Conservation (phyloP, 257 asterid genomes). For the Cinchona pubescens region DNA sequence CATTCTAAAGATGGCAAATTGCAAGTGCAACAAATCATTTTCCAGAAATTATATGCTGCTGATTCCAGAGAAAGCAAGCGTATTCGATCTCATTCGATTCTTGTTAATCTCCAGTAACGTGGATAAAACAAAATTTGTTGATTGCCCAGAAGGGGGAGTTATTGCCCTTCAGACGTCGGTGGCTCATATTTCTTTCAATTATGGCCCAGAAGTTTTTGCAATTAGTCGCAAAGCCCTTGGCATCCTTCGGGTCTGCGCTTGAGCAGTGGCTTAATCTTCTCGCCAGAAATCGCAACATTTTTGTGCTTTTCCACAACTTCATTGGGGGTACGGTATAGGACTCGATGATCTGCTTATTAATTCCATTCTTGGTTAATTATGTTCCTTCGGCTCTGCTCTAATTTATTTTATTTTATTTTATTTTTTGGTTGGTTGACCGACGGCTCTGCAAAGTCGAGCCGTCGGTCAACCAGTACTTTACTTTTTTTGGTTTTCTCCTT, state of each 20-base stretch:
- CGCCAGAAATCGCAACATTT: not conserved
- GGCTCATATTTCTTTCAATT: not conserved
- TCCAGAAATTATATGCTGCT: constrained; percentile 14
- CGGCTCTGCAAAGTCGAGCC: too few species aligned
- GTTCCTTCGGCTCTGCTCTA: too few species aligned
- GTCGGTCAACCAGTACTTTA: too few species aligned
- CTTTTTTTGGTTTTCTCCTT: too few species aligned
- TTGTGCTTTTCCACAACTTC: constrained; percentile 10
- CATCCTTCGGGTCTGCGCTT: not conserved
- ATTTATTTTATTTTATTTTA: too few species aligned
- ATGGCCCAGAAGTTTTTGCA: not conserved
- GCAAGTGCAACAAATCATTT: not conserved
- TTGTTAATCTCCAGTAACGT: constrained; percentile 17
- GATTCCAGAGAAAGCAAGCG: constrained; percentile 21
- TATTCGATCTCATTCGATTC: constrained; percentile 9
- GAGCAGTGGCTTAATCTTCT: constrained; percentile 15
- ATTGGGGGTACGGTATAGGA: not conserved
- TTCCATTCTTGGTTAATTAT: not conserved
- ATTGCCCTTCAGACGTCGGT: not conserved
- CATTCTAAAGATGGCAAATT: too few species aligned
- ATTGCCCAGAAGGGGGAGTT: not conserved
- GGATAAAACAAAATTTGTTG: constrained; percentile 4
- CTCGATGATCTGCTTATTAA: too few species aligned
- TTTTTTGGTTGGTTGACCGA: too few species aligned
- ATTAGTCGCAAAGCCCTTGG: not conserved